Evolutionary conservation across 305 asterid genomes (phyloP).

Genomic region (Fraxinus ornus): DNA sequence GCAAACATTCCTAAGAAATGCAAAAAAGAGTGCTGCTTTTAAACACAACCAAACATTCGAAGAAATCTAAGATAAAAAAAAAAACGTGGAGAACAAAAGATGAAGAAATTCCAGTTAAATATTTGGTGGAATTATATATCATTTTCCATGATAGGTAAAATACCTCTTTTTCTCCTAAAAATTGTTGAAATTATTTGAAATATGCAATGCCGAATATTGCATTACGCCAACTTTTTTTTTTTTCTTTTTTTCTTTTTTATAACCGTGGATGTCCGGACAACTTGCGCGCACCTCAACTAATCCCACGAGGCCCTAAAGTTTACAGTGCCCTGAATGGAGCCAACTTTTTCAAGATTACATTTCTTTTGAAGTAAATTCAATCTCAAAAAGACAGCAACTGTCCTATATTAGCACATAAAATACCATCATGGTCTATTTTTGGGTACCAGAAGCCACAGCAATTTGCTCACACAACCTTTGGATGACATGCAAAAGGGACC

Average conservation of each 20-base stretch:
- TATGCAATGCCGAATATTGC: neutral
- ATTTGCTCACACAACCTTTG: neutral
- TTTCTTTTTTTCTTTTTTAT: too few relatives aligned
- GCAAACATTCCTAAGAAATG: neutral
- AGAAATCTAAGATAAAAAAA: neutral
- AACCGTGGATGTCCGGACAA: too few relatives aligned
- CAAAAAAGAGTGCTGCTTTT: neutral
- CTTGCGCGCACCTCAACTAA: too few relatives aligned
- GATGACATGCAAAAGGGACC: neutral
- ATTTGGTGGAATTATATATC: neutral
- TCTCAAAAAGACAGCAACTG: neutral
- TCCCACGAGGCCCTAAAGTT: too few relatives aligned
- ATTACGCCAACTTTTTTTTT: neutral
- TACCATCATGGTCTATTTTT: neutral
- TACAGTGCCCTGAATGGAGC: too few relatives aligned
- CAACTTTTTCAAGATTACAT: neutral
- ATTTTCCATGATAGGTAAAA: neutral
- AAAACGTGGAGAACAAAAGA: neutral
- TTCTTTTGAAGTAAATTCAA: neutral
- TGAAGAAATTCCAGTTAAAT: neutral
- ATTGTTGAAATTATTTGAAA: neutral
- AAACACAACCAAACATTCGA: neutral
- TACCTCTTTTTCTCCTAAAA: neutral
- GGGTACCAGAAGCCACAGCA: neutral
- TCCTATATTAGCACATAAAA: neutral